Evolutionary conservation across 495 filamentous ascomycete species (phyloP).

Genomic region (Pseudevernia furfuracea): DNA sequence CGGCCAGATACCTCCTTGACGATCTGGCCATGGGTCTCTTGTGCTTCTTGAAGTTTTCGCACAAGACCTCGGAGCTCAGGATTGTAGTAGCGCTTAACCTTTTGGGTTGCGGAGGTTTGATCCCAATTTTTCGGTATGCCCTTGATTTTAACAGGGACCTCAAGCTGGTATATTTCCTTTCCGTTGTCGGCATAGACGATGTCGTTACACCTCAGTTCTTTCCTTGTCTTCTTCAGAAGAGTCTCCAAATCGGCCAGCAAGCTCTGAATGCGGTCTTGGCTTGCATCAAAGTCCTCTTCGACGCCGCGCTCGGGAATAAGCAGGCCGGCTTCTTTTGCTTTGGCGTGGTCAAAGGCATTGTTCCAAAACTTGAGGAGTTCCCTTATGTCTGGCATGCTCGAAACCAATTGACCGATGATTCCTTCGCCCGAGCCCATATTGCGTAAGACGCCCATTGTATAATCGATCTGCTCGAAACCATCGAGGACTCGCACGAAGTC

Average conservation of each 20-base stretch:
- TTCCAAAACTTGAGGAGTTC: slow-evolving; percentile 77
- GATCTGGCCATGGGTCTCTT: slow-evolving; percentile 90
- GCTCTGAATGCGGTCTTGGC: slow-evolving; percentile 65
- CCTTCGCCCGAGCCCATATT: slow-evolving; percentile 64
- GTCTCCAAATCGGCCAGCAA: slow-evolving; percentile 64
- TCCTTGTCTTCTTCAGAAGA: slow-evolving; percentile 61
- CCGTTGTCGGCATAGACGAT: slow-evolving; percentile 84
- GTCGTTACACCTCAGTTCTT: slow-evolving; percentile 56
- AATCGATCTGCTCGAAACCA: slow-evolving; percentile 95
- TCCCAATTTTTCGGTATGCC: slow-evolving; percentile 78
- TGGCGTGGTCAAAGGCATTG: slow-evolving; percentile 79
- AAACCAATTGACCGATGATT: slow-evolving; percentile 74
- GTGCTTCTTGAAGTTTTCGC: slow-evolving; percentile 79
- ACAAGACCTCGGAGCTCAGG: slow-evolving; percentile 74
- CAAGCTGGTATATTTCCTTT: slow-evolving; percentile 95
- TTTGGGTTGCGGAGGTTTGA: slow-evolving; percentile 89
- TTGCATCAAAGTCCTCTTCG: slow-evolving; percentile 86
- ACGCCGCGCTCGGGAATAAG: slow-evolving; percentile 84
- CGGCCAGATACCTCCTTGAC: slow-evolving; percentile 76
- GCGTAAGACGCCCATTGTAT: slow-evolving; percentile 71
- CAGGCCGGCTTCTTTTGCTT: slow-evolving; percentile 65
- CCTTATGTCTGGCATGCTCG: slow-evolving; percentile 75
- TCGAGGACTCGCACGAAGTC: slow-evolving; percentile 94
- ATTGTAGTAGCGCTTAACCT: slow-evolving; percentile 92
- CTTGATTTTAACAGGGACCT: slow-evolving; percentile 80